phyloP scores from a whole-genome alignment of 768 basidiomycete genomes.

The Leccinellum rugosiceps region DNA sequence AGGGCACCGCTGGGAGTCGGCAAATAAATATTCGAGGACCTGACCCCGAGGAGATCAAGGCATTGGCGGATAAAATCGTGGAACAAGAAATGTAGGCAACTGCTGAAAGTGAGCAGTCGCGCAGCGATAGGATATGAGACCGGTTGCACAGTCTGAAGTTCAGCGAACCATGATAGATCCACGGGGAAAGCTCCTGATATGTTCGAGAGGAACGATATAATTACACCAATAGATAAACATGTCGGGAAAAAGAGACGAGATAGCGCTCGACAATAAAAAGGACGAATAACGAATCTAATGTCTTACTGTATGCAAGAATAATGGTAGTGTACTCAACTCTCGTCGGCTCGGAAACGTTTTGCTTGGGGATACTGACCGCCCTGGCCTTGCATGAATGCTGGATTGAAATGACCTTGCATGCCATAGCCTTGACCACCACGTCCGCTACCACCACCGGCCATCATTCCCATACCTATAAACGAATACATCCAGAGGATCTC shows the following conservation, averaged over 20 bases:
- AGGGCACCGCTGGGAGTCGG: conserved; percentile 54
- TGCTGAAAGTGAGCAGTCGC: conserved; percentile 2
- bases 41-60: conserved; percentile 36
- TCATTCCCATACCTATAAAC: conserved; percentile 51
- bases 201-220: conserved; percentile 1
- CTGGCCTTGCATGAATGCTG: conserved; percentile 60
- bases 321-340: conserved; percentile 26
- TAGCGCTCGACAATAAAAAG: conserved; percentile 5
- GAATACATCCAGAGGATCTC: conserved; percentile 27
- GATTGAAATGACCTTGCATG: conserved; percentile 68
- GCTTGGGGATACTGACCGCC: conserved; percentile 43
- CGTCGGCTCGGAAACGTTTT: conserved; percentile 55
- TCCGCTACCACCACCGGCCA: conserved; percentile 38
- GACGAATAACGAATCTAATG: neutral
- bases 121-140: too few relatives aligned
- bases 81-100: conserved; percentile 23
- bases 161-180: too few relatives aligned
- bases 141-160: too few relatives aligned
- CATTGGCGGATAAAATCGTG: conserved; percentile 42
- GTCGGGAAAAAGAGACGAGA: neutral
- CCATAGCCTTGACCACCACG: conserved; percentile 43
- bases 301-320: neutral
- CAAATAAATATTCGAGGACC: conserved; percentile 33
- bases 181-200: too few relatives aligned
- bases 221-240: conserved; percentile 31